Conservation (phyloP, 768 basidiomycete genomes). For the Collybiopsis luxurians region DNA sequence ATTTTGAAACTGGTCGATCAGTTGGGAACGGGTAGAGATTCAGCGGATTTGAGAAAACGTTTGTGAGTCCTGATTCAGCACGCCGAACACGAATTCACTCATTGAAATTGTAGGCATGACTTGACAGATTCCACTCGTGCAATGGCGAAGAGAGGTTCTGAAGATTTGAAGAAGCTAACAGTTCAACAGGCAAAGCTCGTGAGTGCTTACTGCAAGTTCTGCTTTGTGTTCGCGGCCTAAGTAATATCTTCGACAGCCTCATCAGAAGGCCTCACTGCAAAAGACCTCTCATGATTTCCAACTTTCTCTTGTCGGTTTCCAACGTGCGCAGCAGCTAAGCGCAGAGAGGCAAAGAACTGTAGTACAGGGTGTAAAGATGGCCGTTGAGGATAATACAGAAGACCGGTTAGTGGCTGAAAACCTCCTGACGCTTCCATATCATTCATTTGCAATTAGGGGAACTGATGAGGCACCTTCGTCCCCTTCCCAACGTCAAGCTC, state of each 20-base stretch:
- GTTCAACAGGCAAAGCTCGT: conserved; percentile 62
- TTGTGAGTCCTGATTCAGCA: conserved; percentile 56
- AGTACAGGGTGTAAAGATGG: conserved; percentile 82
- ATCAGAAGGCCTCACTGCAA: conserved; percentile 79
- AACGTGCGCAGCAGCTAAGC: conserved; percentile 85
- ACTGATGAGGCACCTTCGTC: conserved; percentile 37
- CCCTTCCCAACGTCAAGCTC: conserved; percentile 65
- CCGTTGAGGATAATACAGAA: conserved; percentile 69
- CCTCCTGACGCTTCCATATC: neutral
- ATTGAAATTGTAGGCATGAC: conserved; percentile 63
- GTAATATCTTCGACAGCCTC: conserved; percentile 46
- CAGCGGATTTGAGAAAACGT: conserved; percentile 72
- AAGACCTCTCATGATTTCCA: conserved; percentile 95
- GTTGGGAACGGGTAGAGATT: conserved; percentile 83
- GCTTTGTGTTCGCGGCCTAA: neutral
- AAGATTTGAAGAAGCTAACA: conserved; percentile 88
- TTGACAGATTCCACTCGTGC: conserved; percentile 91
- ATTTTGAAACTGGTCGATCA: conserved; percentile 97
- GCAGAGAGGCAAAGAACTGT: conserved; percentile 88
- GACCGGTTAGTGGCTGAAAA: neutral
- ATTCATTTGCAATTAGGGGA: conserved; percentile 8
- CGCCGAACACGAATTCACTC: neutral
- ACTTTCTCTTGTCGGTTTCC: conserved; percentile 86
- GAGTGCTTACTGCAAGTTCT: conserved; percentile 19
- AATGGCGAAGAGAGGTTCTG: conserved; percentile 92